phyloP scores from a whole-genome alignment of 352 stramenopile species.

The Phytophthora fragariae region DNA sequence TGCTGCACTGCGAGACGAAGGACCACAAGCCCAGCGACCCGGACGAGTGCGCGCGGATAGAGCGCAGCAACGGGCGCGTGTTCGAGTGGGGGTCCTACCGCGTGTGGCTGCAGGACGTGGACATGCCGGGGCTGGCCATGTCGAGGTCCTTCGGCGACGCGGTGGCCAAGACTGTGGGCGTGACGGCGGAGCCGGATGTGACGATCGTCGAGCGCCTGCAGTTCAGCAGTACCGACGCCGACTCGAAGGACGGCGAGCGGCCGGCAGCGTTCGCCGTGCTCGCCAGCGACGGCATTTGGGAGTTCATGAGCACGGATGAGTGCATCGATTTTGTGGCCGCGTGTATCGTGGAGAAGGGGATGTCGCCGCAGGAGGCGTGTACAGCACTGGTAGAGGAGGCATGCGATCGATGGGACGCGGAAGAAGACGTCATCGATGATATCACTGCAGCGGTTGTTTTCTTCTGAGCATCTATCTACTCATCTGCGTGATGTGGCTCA shows the following conservation, averaged over 20 bases:
- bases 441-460: conserved; percentile 77
- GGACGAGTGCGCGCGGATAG: conserved; percentile 74
- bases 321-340: conserved; percentile 68
- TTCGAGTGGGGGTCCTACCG: conserved; percentile 83
- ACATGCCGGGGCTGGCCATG: conserved; percentile 89
- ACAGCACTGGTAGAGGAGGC: conserved; percentile 75
- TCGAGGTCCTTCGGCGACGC: conserved; percentile 82
- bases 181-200: conserved; percentile 77
- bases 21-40: conserved; percentile 86
- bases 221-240: conserved; percentile 24
- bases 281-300: conserved; percentile 86
- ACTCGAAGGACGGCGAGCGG: conserved; percentile 17
- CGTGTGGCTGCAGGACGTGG: conserved; percentile 87
- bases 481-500: background rate
- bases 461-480: conserved; percentile 45
- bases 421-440: conserved; percentile 88
- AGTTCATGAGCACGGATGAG: conserved; percentile 82
- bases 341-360: conserved; percentile 54
- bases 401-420: conserved; percentile 74
- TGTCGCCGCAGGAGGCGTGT: conserved; percentile 72
- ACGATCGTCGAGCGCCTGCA: conserved; percentile 49
- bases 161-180: conserved; percentile 82
- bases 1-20: conserved; percentile 65
- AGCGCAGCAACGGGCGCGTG: conserved; percentile 75
- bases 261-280: conserved; percentile 72